Evolutionary conservation across 2,329 filamentous ascomycete species (phyloP), one percentile per base, ranked within the genome.

Genomic region (Xylariales sp.): DNA sequence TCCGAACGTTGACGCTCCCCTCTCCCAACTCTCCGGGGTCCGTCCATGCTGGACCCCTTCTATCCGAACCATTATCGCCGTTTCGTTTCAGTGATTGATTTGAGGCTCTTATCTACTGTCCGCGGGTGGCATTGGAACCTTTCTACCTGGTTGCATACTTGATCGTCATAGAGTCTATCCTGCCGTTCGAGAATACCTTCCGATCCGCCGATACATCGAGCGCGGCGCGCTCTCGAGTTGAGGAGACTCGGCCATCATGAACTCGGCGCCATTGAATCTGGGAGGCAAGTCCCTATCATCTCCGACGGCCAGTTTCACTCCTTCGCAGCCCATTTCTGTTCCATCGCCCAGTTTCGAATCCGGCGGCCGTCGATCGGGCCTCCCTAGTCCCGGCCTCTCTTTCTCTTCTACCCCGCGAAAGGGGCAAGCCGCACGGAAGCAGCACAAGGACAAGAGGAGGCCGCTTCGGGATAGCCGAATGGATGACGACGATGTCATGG

Each of bases 401-500:
- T 58, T 55, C n/a, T n/a, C n/a, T 34, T 55, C 69, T 5, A 62
- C 76, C 35, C 79, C 86, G 38, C 78, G 90, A 54, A 95, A 87
- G 64, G 80, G 75, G 40, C 91, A 97, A 67, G 71, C 70, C 32
- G 72, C 76, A 40, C 85, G 84, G 63, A 90, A 84, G 61, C 88
- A 93, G 63, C 88, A 96, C 68, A 89, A 88, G 60, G 80, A 80
- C 49, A 86, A 89, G 57, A 84, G 83, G 56, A 82, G 83, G 57
- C 86, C 88, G 35, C 73, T 76, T 43, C 44, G 44, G 33, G 46
- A 57, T 14, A 59, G 63, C 28, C 56, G 65, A 35, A 70, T 84
- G 52, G 76, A 84, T 60, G 82, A 90, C 69, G 89, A 95, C 69
- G 89, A 95, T 77, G 80, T 80, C 55, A 83, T 94, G 78, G 88